A percentile compares a stretch with the other conserved stretches of the same genome.
These are phyloP conservation scores for Panicum miliaceum DNA, from an alignment of 176 grass and related monocot species.

Conservation along the genomic window DNA sequence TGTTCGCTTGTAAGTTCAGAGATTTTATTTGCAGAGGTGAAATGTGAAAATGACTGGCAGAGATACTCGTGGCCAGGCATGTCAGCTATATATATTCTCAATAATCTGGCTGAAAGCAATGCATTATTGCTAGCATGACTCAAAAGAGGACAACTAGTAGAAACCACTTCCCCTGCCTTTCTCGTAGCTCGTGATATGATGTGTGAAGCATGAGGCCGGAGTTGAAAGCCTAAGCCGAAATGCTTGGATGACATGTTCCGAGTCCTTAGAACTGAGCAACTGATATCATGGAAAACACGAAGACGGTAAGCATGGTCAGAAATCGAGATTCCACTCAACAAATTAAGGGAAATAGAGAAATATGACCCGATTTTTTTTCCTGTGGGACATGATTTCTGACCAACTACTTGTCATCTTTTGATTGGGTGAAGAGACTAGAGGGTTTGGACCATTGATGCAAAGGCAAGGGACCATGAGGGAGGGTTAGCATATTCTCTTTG, in stretches of 20 bases:
- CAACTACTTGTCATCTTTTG: not conserved
- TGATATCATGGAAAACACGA: not conserved
- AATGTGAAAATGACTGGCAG: not conserved
- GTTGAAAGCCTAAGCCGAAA: constrained; percentile 9
- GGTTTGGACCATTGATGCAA: not conserved
- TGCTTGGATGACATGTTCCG: not conserved
- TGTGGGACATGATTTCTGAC: not conserved
- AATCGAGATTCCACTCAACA: no score
- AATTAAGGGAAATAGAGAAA: not conserved
- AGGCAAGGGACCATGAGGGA: not conserved
- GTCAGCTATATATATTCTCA: not conserved
- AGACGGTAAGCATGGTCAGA: not conserved
- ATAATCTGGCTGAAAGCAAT: not conserved
- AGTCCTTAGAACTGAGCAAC: not conserved
- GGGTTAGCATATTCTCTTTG: not conserved
- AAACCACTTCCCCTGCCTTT: not conserved
- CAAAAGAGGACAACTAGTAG: not conserved
- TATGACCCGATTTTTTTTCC: not conserved
- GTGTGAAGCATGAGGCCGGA: not conserved
- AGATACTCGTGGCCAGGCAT: not conserved
- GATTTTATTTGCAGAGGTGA: not conserved
- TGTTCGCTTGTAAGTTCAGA: not conserved
- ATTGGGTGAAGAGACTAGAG: not conserved
- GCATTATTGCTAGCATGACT: no score
- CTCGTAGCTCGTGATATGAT: not conserved